Evolutionary conservation across 208 protist species (phyloP), one percentile per base, ranked within the genome.

Genomic region (Wallacemonas sp.): DNA sequence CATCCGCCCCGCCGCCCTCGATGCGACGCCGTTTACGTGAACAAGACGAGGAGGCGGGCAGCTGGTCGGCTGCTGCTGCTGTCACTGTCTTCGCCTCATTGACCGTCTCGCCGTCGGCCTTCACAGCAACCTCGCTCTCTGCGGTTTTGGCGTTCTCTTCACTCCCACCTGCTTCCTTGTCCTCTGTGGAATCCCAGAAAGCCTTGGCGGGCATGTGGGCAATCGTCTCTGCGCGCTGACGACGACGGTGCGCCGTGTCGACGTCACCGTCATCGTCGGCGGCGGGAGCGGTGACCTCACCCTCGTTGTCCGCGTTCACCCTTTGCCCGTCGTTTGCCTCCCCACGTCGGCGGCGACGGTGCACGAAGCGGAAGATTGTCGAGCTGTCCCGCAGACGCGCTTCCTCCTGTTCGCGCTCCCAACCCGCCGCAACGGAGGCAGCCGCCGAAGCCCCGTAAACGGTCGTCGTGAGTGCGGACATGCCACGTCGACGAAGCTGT

Each of bases 361-460:
- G 77, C 46, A 81, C 46, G 64, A 93, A 95, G 6, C 73, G 80
- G 62, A 95, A 95, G 42, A 95, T 93, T 26, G 87, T 84, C 12
- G 81, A 87, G 62, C 66, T 82, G 75, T 92, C 87, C 64, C 88
- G 68, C 15, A 68, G 30, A 37, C 68, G 37, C 57, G 65, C 73
- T 39, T 87, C 76, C 50, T 83, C 83, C 42, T 85, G 79, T 44
- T 73, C 66, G n/a, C 72, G 55, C 19, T 64, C 66, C 73, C 73
- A 84, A 0, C 89, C 86, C 9, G 86, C 78, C 27, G 84, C 81
- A 24, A 90, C 55, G 10, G 87, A 92, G 17, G 82, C 84, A 32
- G 91, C 91, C 1, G 87, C 87, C 17, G 87, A 96, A 32, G 84
- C 83, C 2, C 87, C 91, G 74, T 90, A 92, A 1, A 85, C 72